Percentiles rank a stretch among this genome's conserved stretches.
phyloP scores from a whole-genome alignment of 2,329 filamentous ascomycete species.

The Plectosphaerella plurivora region DNA sequence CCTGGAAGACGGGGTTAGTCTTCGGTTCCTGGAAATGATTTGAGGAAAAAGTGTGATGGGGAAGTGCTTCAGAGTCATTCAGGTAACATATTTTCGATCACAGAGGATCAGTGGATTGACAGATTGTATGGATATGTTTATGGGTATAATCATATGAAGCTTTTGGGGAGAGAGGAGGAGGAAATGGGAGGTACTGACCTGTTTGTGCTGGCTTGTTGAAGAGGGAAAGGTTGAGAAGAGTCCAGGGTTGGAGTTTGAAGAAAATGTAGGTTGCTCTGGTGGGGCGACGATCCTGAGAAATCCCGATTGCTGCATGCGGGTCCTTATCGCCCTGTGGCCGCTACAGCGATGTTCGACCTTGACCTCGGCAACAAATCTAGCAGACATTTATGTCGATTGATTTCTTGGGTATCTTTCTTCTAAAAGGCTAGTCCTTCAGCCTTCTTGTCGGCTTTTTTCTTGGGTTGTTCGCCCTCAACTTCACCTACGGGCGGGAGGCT shows the following conservation, averaged over 20 bases:
- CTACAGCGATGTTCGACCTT: not conserved
- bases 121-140: conserved; percentile 41
- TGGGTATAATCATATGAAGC: conserved; percentile 41
- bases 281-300: too few species aligned
- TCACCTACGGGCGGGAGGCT: conserved; percentile 83
- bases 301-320: too few species aligned
- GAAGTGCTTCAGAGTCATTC: conserved; percentile 26
- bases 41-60: not conserved
- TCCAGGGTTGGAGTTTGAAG: not conserved
- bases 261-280: not conserved
- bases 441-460: conserved; percentile 52
- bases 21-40: not conserved
- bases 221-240: conserved; percentile 12
- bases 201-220: conserved; percentile 4
- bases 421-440: conserved; percentile 69
- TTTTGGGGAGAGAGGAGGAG: not conserved
- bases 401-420: conserved; percentile 12
- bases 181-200: conserved; percentile 9
- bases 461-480: conserved; percentile 44
- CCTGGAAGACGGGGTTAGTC: not conserved
- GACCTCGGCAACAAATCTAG: not conserved
- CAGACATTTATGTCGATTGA: not conserved
- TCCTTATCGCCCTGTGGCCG: too few species aligned
- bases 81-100: conserved; percentile 33
- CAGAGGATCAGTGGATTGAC: conserved; percentile 54